These are phyloP conservation scores for Pleodorina starrii DNA, from an alignment of 139 green algal species.

Conservation along the genomic window DNA sequence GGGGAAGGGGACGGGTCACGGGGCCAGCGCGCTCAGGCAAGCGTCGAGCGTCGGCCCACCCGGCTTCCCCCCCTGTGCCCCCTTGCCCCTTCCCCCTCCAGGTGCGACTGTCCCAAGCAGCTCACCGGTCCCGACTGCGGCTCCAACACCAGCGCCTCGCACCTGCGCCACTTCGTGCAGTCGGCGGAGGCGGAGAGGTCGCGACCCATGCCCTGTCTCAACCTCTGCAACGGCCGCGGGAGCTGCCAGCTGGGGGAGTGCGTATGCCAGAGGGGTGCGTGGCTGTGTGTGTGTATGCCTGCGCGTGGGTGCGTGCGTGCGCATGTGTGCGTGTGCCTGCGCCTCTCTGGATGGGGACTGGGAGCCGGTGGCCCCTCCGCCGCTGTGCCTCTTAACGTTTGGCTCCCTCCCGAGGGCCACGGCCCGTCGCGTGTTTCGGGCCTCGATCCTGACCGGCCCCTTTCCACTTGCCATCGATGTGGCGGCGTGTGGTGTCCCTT, in stretches of 20 bases:
- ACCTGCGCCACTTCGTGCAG: not conserved
- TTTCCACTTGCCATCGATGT: no score
- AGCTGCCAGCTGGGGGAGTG: not conserved
- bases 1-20: not conserved
- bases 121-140: not conserved
- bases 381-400: no score
- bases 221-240: slow-evolving; percentile 17
- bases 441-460: no score
- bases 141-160: not conserved
- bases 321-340: no score
- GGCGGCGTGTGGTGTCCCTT: no score
- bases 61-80: not conserved
- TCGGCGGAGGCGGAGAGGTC: not conserved
- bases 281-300: not conserved
- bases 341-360: no score
- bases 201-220: slow-evolving; percentile 20
- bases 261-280: slow-evolving; percentile 12
- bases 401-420: no score
- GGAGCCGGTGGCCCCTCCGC: no score
- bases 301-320: no score
- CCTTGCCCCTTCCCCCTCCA: not conserved
- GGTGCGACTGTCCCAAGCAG: slow-evolving; percentile 34
- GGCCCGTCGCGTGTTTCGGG: no score
- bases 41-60: no score
- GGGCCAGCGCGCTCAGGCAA: not conserved